phyloP scores from a whole-genome alignment of 2,329 filamentous ascomycete species.

The Westerdykella aurantiaca region DNA sequence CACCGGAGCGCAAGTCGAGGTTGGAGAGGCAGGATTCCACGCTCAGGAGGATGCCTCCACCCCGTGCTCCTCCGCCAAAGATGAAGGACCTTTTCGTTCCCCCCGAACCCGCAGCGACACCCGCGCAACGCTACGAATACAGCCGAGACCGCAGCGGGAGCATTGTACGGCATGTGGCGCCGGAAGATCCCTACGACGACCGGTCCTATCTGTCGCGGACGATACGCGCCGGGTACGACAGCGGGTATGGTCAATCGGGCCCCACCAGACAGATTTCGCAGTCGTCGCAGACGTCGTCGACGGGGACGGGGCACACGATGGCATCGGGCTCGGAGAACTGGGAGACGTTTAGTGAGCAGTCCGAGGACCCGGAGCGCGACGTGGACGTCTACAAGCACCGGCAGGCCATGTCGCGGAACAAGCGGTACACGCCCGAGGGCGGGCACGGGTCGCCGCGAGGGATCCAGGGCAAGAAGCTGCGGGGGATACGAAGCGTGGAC shows the following conservation, averaged over 20 bases:
- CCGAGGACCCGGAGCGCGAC: slow-evolving; percentile 61
- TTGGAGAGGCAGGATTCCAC: slow-evolving; percentile 28
- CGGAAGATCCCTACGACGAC: slow-evolving; percentile 81
- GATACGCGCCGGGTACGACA: slow-evolving; percentile 21
- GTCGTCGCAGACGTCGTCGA: slow-evolving; percentile 52
- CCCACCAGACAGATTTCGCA: slow-evolving; percentile 59
- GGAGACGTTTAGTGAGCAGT: slow-evolving; percentile 90
- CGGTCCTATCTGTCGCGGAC: slow-evolving; percentile 31
- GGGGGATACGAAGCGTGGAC: slow-evolving; percentile 42
- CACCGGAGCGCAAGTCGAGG: slow-evolving; percentile 60
- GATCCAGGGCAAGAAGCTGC: slow-evolving; percentile 33
- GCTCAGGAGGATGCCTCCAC: slow-evolving; percentile 39
- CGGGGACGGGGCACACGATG: slow-evolving; percentile 49
- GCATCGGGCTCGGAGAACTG: slow-evolving; percentile 89
- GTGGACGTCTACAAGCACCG: slow-evolving; percentile 75
- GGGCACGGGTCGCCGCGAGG: slow-evolving; percentile 31
- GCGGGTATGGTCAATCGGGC: slow-evolving; percentile 20
- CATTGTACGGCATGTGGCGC: slow-evolving; percentile 55
- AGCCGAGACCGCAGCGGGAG: slow-evolving; percentile 50
- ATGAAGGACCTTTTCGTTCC: slow-evolving; percentile 76
- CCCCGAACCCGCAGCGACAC: slow-evolving; percentile 45
- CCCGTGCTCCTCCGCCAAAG: slow-evolving; percentile 66
- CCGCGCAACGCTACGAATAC: slow-evolving; percentile 33
- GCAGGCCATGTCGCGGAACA: slow-evolving; percentile 61
- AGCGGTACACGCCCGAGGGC: slow-evolving; percentile 49